Evolutionary conservation across 1,284 basidiomycete species (phyloP).

Genomic region (Boletus semigastroideus): DNA sequence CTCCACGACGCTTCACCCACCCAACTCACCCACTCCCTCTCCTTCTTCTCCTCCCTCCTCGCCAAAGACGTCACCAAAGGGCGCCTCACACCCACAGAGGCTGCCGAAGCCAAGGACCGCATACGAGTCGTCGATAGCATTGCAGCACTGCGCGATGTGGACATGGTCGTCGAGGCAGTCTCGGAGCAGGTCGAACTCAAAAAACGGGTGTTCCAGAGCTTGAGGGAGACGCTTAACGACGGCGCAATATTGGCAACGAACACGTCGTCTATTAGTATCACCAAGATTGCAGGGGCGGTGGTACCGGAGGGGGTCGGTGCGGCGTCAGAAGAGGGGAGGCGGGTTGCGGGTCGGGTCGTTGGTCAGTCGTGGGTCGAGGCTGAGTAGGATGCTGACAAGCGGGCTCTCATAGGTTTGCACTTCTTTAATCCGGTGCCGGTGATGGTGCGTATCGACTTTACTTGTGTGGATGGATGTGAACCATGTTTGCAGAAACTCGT

Average conservation of each 20-base stretch:
- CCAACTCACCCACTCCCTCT: constrained; percentile 70
- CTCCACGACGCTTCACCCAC: constrained; percentile 67
- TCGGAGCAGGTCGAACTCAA: constrained; percentile 87
- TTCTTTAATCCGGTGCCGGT: constrained; percentile 97
- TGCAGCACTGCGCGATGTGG: constrained; percentile 67
- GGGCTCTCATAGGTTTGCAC: constrained; percentile 63
- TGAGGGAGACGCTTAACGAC: constrained; percentile 69
- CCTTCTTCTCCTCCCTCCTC: constrained; percentile 78
- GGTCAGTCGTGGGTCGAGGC: constrained; percentile 44
- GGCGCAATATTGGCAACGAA: constrained; percentile 88
- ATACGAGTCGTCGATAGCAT: constrained; percentile 59
- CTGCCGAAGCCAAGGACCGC: constrained; percentile 70
- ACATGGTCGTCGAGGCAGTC: constrained; percentile 93
- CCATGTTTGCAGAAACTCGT: constrained; percentile 70
- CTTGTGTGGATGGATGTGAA: not conserved
- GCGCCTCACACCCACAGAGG: constrained; percentile 71
- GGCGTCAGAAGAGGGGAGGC: constrained; percentile 61
- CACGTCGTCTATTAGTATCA: constrained; percentile 93
- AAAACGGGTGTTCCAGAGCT: constrained; percentile 71
- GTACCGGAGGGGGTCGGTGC: constrained; percentile 55
- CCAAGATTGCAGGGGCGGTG: constrained; percentile 86
- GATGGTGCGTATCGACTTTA: constrained; percentile 59
- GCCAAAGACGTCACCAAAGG: constrained; percentile 87
- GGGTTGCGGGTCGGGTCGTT: constrained; percentile 68
- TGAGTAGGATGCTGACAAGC: not conserved